Conservation (phyloP, 108 stramenopile species). For the Nannochloropsis salina region DNA sequence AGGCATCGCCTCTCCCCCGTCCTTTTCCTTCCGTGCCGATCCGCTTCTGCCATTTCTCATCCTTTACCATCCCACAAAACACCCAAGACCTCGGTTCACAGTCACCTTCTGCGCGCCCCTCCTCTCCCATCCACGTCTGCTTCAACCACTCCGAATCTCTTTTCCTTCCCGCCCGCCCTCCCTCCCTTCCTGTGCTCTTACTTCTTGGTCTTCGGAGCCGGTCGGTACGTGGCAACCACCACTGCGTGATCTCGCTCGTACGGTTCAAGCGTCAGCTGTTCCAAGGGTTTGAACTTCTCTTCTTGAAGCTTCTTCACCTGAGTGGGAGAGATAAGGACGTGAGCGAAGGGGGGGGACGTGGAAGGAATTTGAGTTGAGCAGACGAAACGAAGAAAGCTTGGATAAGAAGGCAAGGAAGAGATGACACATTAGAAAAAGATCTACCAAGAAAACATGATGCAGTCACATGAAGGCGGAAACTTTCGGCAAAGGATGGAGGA, state of each 20-base stretch:
- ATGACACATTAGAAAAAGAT: too few species aligned
- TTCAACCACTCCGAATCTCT: background rate
- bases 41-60: background rate
- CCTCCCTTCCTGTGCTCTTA: background rate
- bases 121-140: background rate
- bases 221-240: conserved; percentile 91
- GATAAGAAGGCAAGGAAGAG: background rate
- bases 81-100: too few species aligned
- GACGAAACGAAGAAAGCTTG: background rate
- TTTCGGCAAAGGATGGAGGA: too few species aligned
- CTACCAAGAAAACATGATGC: too few species aligned
- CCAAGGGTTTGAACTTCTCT: conserved; percentile 95
- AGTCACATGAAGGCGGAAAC: too few species aligned
- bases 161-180: background rate
- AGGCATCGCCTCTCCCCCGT: background rate
- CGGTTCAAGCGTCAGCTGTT: conserved; percentile 98
- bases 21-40: background rate
- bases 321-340: conserved; percentile 39
- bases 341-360: background rate
- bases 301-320: conserved; percentile 86
- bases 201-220: conserved; percentile 49
- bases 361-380: background rate
- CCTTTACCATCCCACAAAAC: background rate
- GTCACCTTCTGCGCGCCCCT: background rate
- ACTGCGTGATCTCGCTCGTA: conserved; percentile 99